Conservation (phyloP, 2,329 filamentous ascomycete genomes). For the Thelonectria rubi region DNA sequence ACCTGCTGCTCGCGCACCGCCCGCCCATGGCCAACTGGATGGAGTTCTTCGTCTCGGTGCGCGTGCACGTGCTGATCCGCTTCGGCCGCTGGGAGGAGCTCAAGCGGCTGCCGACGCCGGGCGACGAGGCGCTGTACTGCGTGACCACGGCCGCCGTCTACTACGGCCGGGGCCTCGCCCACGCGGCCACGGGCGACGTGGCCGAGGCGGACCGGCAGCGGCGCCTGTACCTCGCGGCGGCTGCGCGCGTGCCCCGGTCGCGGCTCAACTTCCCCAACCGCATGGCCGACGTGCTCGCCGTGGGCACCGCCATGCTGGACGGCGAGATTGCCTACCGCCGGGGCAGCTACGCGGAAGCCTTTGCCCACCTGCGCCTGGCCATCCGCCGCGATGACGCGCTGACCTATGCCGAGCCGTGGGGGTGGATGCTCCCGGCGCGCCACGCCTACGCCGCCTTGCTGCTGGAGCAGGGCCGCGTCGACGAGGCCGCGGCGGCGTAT, state of each 20-base stretch:
- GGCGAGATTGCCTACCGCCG: slow-evolving; percentile 78
- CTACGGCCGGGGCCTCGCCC: slow-evolving; percentile 75
- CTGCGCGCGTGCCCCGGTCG: slow-evolving; percentile 61
- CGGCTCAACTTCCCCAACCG: slow-evolving; percentile 61
- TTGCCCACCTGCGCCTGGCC: slow-evolving; percentile 64
- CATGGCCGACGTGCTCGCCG: slow-evolving; percentile 65
- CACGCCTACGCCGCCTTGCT: slow-evolving; percentile 77
- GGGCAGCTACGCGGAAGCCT: slow-evolving; percentile 66
- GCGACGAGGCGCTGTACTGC: slow-evolving; percentile 70
- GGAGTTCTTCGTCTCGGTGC: slow-evolving; percentile 74
- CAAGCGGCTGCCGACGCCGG: slow-evolving; percentile 59
- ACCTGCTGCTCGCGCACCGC: slow-evolving; percentile 68
- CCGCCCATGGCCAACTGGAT: slow-evolving; percentile 84
- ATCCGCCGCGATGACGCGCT: slow-evolving; percentile 69
- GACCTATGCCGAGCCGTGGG: slow-evolving; percentile 79
- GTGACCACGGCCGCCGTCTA: slow-evolving; percentile 73
- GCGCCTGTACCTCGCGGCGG: slow-evolving; percentile 59
- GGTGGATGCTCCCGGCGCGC: slow-evolving; percentile 79
- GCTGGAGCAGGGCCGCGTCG: slow-evolving; percentile 69
- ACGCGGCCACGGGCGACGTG: slow-evolving; percentile 66
- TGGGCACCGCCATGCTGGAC: slow-evolving; percentile 74
- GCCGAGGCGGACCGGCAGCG: slow-evolving; percentile 63
- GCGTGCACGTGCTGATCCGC: slow-evolving; percentile 74
- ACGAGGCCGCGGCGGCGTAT: slow-evolving; percentile 66
- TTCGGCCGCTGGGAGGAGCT: slow-evolving; percentile 79